Conservation (phyloP, 345 rosid genomes). For the Boechera stricta region DNA sequence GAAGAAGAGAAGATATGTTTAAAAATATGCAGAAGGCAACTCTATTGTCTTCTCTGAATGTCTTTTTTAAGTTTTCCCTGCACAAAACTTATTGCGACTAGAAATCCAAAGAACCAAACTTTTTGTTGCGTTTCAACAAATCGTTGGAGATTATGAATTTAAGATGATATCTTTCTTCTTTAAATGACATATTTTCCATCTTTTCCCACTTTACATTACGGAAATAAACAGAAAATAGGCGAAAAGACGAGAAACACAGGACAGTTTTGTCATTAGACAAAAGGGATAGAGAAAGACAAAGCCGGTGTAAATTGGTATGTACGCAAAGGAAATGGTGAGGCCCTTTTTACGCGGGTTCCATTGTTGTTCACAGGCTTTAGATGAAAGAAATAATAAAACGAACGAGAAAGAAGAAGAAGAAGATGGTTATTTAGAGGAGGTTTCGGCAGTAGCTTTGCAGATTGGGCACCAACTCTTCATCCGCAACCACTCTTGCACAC, state of each 20-base stretch:
- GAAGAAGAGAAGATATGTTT: too few species aligned
- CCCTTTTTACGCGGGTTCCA: conserved; percentile 29
- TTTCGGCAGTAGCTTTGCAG: conserved; percentile 74
- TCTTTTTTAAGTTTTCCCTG: neutral
- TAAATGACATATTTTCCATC: conserved; percentile 2
- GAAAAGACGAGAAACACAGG: conserved; percentile 29
- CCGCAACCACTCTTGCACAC: conserved; percentile 84
- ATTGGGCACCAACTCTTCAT: conserved; percentile 96
- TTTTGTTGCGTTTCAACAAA: conserved; percentile 12
- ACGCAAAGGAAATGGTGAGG: conserved; percentile 38
- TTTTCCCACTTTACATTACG: conserved; percentile 7
- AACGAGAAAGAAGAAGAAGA: conserved; percentile 16
- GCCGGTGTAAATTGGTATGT: conserved; percentile 38
- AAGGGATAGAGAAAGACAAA: conserved; percentile 8
- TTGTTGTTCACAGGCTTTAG: conserved; percentile 36
- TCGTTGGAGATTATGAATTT: neutral
- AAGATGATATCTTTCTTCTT: conserved; percentile 21
- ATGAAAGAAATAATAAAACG: conserved; percentile 8
- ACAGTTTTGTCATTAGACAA: conserved; percentile 10
- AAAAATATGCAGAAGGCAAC: conserved; percentile 1
- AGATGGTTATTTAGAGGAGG: conserved; percentile 45
- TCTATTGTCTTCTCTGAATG: neutral
- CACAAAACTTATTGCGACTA: neutral
- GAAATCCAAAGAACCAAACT: conserved; percentile 17
- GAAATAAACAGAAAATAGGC: conserved; percentile 5